Percentiles rank a stretch among this genome's conserved stretches.
Evolutionary conservation across 2,329 filamentous ascomycete genomes (phyloP).

Genomic region (Arthrobotrys iridis): DNA sequence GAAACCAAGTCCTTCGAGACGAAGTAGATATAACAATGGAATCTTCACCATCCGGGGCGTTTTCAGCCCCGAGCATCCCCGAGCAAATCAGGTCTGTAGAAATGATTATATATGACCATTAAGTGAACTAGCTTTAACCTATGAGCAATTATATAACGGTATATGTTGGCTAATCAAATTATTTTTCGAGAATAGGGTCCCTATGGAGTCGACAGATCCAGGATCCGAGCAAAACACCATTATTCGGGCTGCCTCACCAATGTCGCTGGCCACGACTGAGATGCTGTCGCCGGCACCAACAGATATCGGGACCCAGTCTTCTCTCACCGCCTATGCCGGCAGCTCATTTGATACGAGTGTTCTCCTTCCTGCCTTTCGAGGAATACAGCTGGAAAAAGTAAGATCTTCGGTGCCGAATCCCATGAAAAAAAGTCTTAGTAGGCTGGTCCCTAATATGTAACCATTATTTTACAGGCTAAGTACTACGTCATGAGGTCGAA

Average conservation of each 20-base stretch:
- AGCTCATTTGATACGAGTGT: neutral
- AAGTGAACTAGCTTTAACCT: neutral
- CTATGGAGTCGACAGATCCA: no score
- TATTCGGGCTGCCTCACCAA: neutral
- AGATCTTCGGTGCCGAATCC: neutral
- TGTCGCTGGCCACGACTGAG: neutral
- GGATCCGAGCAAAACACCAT: neutral
- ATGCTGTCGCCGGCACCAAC: neutral
- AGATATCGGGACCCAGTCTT: neutral
- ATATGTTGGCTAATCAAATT: neutral
- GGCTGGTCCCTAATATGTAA: neutral
- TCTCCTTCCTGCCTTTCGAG: constrained; percentile 1
- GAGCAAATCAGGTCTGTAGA: neutral
- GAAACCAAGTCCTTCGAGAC: neutral
- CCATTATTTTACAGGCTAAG: neutral
- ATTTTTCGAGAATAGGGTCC: no score
- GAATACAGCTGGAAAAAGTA: constrained; percentile 3
- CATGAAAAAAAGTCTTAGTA: neutral
- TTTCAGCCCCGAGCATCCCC: neutral
- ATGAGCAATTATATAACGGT: neutral
- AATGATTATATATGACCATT: neutral
- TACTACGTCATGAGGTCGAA: constrained; percentile 2
- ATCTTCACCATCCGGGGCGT: neutral
- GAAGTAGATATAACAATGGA: constrained; percentile 3
- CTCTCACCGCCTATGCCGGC: neutral